Conservation (phyloP, 148 eudicot genomes). For the Fallopia convolvulus region DNA sequence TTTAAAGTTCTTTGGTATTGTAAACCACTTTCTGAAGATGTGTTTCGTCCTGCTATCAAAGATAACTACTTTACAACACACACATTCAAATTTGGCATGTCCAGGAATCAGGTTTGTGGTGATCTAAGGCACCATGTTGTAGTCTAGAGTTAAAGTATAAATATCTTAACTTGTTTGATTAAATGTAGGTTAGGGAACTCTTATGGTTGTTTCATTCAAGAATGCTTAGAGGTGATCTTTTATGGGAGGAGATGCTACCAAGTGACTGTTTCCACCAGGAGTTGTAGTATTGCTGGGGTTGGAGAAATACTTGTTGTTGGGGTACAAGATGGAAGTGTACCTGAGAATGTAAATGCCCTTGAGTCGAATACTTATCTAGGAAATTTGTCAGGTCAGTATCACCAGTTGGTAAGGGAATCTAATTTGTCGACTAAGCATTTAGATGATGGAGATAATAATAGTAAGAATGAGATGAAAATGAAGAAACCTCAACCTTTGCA, state of each 20-base stretch:
- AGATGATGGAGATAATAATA: neutral
- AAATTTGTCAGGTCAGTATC: constrained; percentile 6
- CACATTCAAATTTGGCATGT: constrained; percentile 41
- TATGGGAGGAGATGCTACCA: neutral
- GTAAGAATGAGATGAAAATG: neutral
- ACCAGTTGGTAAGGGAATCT: neutral
- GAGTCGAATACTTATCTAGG: neutral
- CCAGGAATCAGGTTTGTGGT: constrained; percentile 33
- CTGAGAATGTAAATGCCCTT: neutral
- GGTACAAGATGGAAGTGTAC: neutral
- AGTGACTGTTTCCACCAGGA: neutral
- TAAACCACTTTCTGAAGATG: constrained; percentile 33
- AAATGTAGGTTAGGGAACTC: constrained; percentile 38
- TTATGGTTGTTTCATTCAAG: constrained; percentile 31
- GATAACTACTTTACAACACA: constrained; percentile 34
- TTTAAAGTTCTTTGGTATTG: constrained; percentile 33
- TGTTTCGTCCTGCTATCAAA: constrained; percentile 33
- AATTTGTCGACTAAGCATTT: neutral
- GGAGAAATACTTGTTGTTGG: neutral
- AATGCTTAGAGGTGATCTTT: constrained; percentile 22
- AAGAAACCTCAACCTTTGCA: neutral
- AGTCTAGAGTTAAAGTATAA: neutral
- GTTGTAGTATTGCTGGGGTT: neutral
- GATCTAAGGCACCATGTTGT: neutral
- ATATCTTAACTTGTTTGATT: neutral